Evolutionary conservation across 2,329 filamentous ascomycete genomes (phyloP).

Genomic region (Diplodia scrobiculata): DNA sequence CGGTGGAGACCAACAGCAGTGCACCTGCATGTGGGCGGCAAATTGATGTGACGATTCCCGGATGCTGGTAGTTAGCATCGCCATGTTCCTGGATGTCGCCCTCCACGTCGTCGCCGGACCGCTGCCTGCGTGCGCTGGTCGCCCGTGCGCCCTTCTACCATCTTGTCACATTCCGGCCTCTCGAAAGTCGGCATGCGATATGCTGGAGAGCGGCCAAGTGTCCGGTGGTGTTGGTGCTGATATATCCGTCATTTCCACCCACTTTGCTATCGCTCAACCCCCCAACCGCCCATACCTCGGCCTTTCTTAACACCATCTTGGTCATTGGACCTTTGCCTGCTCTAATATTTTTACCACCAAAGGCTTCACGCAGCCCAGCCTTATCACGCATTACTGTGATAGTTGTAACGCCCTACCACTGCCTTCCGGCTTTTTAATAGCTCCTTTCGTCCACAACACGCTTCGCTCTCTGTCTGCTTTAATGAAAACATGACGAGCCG

Average conservation of each 20-base stretch:
- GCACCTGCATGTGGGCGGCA: slow-evolving; percentile 2
- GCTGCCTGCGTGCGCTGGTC: not conserved
- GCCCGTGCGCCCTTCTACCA: not conserved
- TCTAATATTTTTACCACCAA: not conserved
- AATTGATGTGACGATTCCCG: not conserved
- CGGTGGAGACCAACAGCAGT: not conserved
- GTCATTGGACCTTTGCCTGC: not conserved
- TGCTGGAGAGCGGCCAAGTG: not conserved
- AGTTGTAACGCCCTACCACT: not conserved
- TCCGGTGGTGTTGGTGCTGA: not conserved
- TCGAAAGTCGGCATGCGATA: not conserved
- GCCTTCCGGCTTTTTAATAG: not conserved
- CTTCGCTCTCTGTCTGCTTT: not conserved
- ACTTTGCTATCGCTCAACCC: not conserved
- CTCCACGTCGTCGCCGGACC: not conserved
- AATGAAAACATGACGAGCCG: not conserved
- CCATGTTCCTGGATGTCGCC: not conserved
- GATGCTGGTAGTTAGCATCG: not conserved
- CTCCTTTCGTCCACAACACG: not conserved
- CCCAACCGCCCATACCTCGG: not conserved
- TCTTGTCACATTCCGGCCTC: slow-evolving; percentile 2
- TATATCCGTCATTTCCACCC: not conserved
- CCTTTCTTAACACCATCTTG: not conserved
- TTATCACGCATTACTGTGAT: not conserved
- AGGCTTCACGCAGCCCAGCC: not conserved